These are phyloP conservation scores for Aspergillus hancockii DNA, from an alignment of 495 filamentous ascomycete species.

Conservation along the genomic window DNA sequence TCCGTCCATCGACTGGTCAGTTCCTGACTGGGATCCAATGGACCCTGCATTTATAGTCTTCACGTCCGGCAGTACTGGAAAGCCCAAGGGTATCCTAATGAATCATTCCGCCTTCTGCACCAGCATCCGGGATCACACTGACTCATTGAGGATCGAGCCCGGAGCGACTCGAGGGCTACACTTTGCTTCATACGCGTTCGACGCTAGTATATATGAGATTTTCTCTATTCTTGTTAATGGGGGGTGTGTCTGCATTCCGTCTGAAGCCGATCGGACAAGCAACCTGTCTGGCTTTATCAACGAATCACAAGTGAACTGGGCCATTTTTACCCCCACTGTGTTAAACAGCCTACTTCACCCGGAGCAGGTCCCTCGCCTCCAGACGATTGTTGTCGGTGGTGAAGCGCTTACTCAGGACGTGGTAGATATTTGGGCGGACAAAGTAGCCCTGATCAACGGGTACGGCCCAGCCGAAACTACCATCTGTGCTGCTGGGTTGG, in stretches of 20 bases:
- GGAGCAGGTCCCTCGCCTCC: conserved; percentile 22
- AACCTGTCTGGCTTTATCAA: conserved; percentile 33
- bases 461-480: conserved; percentile 35
- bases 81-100: conserved; percentile 39
- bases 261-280: conserved; percentile 37
- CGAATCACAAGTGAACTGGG: conserved; percentile 28
- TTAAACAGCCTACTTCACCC: conserved; percentile 24
- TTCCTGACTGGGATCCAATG: no score
- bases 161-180: conserved; percentile 25
- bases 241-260: conserved; percentile 58
- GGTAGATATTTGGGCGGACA: conserved; percentile 11
- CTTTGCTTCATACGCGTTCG: conserved; percentile 36
- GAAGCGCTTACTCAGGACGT: conserved; percentile 23
- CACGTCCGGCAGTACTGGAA: conserved; percentile 33
- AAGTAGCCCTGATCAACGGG: conserved; percentile 19
- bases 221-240: conserved; percentile 58
- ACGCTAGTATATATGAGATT: conserved; percentile 53
- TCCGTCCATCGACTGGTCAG: no score
- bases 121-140: conserved; percentile 11
- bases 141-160: conserved; percentile 25
- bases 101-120: conserved; percentile 28
- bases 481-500: conserved; percentile 18
- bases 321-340: conserved; percentile 32
- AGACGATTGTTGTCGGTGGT: conserved; percentile 26
- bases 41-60: no score